Conservation (phyloP, 768 basidiomycete species). For the Mycena rosella region DNA sequence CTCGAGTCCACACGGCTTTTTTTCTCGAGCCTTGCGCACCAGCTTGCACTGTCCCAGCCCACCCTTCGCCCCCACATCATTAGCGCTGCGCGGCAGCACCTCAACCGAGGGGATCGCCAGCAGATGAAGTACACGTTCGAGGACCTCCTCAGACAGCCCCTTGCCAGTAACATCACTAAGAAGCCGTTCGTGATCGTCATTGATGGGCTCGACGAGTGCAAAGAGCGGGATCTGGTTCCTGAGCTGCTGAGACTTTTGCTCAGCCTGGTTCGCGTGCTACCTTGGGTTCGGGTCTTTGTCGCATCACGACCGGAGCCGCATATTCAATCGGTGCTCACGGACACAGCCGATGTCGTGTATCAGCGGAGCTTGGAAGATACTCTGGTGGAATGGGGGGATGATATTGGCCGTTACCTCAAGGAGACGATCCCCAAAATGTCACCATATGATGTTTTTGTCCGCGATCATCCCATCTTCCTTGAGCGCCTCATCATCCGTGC, state of each 20-base stretch:
- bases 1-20: constrained; percentile 6
- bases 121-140: constrained; percentile 14
- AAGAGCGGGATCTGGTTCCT: constrained; percentile 9
- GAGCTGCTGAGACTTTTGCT: constrained; percentile 2
- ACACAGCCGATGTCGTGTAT: not conserved
- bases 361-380: constrained; percentile 6
- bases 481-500: constrained; percentile 3
- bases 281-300: constrained; percentile 12
- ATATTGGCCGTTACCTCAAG: constrained; percentile 1
- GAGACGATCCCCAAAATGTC: constrained; percentile 11
- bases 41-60: constrained; percentile 7
- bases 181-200: not conserved
- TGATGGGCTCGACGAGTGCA: constrained; percentile 15
- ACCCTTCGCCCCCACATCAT: constrained; percentile 11
- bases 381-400: not conserved
- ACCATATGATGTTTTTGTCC: not conserved
- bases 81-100: not conserved
- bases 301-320: constrained; percentile 15
- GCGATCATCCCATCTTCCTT: not conserved
- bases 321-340: constrained; percentile 3
- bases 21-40: constrained; percentile 14
- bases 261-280: constrained; percentile 1
- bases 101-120: constrained; percentile 7
- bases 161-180: not conserved
- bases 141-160: constrained; percentile 5